Conservation (phyloP, 1,284 basidiomycete species). For the Earliella scabrosa region DNA sequence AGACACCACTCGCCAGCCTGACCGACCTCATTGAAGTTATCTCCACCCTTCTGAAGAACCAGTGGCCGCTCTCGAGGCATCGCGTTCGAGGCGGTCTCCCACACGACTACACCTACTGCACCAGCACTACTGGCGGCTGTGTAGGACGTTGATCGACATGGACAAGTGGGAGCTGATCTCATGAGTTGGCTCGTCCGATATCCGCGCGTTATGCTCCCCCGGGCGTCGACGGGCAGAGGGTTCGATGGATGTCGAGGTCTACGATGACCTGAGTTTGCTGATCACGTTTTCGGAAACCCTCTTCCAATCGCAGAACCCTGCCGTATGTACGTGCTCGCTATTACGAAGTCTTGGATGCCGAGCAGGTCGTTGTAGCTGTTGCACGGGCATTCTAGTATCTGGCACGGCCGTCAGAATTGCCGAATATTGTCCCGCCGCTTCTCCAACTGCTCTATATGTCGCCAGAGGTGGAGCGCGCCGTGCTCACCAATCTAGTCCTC, state of each 20-base stretch:
- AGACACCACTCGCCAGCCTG: constrained; percentile 72
- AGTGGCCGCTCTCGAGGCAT: constrained; percentile 86
- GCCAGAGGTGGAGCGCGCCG: constrained; percentile 73
- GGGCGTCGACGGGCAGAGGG: constrained; percentile 52
- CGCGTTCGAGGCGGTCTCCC: constrained; percentile 83
- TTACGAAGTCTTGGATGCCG: neutral
- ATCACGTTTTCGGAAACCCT: constrained; percentile 77
- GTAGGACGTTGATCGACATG: constrained; percentile 83
- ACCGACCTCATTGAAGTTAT: constrained; percentile 80
- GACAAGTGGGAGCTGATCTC: constrained; percentile 94
- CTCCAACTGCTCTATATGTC: constrained; percentile 68
- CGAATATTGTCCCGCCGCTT: constrained; percentile 66
- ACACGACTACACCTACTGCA: constrained; percentile 88
- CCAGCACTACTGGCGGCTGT: constrained; percentile 86
- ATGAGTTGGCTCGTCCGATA: constrained; percentile 85
- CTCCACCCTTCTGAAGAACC: constrained; percentile 77
- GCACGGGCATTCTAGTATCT: constrained; percentile 77
- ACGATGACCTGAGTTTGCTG: constrained; percentile 79
- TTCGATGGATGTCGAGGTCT: constrained; percentile 53
- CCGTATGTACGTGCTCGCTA: constrained; percentile 52
- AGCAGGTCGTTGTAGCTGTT: constrained; percentile 76
- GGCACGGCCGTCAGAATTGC: constrained; percentile 58
- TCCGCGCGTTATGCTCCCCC: constrained; percentile 81
- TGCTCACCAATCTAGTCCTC: constrained; percentile 70
- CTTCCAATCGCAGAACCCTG: constrained; percentile 85